A percentile compares a stretch with the other conserved stretches of the same genome.
These are phyloP conservation scores for Entamoeba moshkovskii DNA, from an alignment of 208 protist species.

Conservation along the genomic window DNA sequence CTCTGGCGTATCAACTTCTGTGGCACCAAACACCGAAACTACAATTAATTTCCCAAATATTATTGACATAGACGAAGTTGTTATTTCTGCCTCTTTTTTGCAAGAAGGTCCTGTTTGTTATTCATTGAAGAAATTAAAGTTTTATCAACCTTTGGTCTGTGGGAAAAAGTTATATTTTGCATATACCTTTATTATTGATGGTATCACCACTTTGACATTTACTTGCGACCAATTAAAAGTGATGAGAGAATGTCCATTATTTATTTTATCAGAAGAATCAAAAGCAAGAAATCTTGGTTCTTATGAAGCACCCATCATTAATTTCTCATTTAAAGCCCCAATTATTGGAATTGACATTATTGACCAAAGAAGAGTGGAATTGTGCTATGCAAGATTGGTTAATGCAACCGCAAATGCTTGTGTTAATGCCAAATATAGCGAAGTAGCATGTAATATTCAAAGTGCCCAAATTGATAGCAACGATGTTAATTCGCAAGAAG, in stretches of 20 bases:
- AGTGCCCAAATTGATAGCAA: background rate
- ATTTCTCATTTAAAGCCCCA: background rate
- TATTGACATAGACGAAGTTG: background rate
- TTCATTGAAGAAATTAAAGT: background rate
- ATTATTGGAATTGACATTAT: background rate
- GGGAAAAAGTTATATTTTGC: background rate
- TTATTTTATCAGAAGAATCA: background rate
- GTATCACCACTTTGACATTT: background rate
- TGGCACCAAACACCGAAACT: background rate
- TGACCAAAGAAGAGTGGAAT: background rate
- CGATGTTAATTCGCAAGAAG: background rate
- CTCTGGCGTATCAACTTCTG: background rate
- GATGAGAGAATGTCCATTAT: background rate
- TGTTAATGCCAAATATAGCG: background rate
- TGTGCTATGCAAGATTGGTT: background rate
- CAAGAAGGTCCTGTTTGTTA: background rate
- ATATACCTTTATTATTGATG: background rate
- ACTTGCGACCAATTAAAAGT: background rate
- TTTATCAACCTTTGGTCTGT: background rate
- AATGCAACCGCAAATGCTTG: background rate
- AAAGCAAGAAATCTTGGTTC: background rate
- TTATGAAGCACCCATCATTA: background rate
- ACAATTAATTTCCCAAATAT: background rate
- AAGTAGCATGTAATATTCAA: background rate
- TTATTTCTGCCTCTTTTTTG: background rate